A percentile compares a stretch with the other conserved stretches of the same genome.
Conservation (phyloP, 2,329 filamentous ascomycete genomes). For the Emydomyces testavorans region DNA sequence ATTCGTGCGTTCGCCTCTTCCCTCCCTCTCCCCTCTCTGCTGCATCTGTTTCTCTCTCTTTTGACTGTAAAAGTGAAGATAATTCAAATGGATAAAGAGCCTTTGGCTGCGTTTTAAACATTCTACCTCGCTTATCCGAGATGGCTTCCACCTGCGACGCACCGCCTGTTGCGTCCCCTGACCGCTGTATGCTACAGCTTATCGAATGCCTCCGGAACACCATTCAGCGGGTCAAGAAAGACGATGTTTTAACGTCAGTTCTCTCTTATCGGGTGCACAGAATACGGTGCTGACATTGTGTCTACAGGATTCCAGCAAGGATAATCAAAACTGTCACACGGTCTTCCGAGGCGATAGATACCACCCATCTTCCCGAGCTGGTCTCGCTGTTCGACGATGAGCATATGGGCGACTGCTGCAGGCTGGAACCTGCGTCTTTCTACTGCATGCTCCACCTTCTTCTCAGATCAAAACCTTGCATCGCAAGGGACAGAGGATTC, state of each 20-base stretch:
- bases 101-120: too few species aligned
- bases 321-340: constrained; percentile 10
- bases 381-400: constrained; percentile 13
- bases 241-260: constrained; percentile 13
- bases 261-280: not conserved
- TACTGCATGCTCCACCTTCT: constrained; percentile 15
- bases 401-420: constrained; percentile 10
- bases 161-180: too few species aligned
- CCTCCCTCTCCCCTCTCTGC: not conserved
- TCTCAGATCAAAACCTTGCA: constrained; percentile 12
- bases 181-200: not conserved
- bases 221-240: not conserved
- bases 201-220: constrained; percentile 8
- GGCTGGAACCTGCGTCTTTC: constrained; percentile 15
- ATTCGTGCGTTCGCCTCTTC: not conserved
- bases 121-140: too few species aligned
- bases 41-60: too few species aligned
- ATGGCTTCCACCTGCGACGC: not conserved
- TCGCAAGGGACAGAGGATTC: constrained; percentile 14
- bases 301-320: constrained; percentile 11
- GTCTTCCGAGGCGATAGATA: constrained; percentile 4
- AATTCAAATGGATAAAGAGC: too few species aligned
- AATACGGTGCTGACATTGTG: not conserved
- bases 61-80: not conserved
- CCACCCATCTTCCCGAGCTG: constrained; percentile 8